These are phyloP conservation scores for Salix brachista DNA, from an alignment of 345 rosid species.

Conservation along the genomic window DNA sequence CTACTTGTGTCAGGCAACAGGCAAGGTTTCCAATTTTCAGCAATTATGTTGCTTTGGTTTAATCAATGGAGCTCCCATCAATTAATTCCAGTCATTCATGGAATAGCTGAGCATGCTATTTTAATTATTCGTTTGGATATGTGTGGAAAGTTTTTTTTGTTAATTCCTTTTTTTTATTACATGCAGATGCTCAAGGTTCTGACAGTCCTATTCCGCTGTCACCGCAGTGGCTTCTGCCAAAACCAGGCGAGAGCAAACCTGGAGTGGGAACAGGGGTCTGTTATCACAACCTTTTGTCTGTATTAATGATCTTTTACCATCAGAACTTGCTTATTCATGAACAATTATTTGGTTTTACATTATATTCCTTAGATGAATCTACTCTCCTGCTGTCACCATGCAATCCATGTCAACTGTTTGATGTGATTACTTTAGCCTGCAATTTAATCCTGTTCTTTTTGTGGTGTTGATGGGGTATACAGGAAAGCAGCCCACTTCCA, in stretches of 20 bases:
- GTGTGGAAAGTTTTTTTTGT: not conserved
- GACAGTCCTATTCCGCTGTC: conserved; percentile 87
- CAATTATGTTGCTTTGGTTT: not conserved
- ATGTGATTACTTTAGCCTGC: not conserved
- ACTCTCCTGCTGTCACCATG: not conserved
- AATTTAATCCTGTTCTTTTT: not conserved
- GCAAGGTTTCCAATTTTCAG: not conserved
- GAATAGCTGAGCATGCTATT: not conserved
- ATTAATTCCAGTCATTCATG: not conserved
- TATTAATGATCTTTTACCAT: not conserved
- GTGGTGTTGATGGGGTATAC: conserved; percentile 5
- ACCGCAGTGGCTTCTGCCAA: conserved; percentile 97
- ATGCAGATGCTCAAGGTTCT: conserved; percentile 72
- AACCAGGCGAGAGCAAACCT: conserved; percentile 73
- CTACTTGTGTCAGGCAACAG: not conserved
- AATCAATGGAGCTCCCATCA: not conserved
- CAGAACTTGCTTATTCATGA: not conserved
- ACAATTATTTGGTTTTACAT: not conserved
- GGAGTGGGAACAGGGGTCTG: conserved; percentile 75
- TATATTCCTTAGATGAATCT: not conserved
- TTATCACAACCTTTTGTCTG: not conserved
- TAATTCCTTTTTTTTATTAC: conserved; percentile 17
- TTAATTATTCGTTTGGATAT: not conserved
- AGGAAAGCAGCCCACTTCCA: conserved; percentile 50
- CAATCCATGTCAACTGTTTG: not conserved